These are phyloP conservation scores for Phycomyces nitens DNA, from an alignment of 192 early-diverging fungal species.

Conservation along the genomic window DNA sequence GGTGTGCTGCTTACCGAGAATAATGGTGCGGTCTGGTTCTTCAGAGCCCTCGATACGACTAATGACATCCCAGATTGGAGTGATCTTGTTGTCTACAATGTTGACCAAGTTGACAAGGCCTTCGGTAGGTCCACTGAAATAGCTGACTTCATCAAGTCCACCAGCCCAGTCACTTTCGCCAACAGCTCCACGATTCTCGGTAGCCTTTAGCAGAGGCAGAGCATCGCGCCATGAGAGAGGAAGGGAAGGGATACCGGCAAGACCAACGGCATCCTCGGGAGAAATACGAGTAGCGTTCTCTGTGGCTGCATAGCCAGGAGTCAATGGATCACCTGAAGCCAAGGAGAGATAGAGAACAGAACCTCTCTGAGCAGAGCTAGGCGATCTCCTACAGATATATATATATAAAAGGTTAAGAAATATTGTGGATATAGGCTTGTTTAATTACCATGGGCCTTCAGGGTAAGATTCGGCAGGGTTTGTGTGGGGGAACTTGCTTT, in stretches of 20 bases:
- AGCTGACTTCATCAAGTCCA: slow-evolving; percentile 49
- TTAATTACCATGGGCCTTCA: slow-evolving; percentile 33
- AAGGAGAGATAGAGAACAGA: slow-evolving; percentile 48
- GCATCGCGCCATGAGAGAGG: slow-evolving; percentile 63
- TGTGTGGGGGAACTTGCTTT: slow-evolving; percentile 7
- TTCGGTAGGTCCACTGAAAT: slow-evolving; percentile 59
- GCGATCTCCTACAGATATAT: slow-evolving; percentile 48
- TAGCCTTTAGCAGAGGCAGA: slow-evolving; percentile 53
- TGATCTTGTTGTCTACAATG: slow-evolving; percentile 47
- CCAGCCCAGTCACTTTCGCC: slow-evolving; percentile 45
- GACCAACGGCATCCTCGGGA: slow-evolving; percentile 29
- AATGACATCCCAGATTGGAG: slow-evolving; percentile 64
- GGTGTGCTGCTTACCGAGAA: slow-evolving; percentile 34
- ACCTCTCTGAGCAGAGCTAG: slow-evolving; percentile 58
- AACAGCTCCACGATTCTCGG: slow-evolving; percentile 43
- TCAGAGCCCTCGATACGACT: slow-evolving; percentile 56
- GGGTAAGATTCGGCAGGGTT: slow-evolving; percentile 30
- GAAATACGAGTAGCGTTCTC: slow-evolving; percentile 49
- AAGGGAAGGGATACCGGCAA: slow-evolving; percentile 61
- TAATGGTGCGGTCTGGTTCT: slow-evolving; percentile 52
- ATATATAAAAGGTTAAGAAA: too few species aligned
- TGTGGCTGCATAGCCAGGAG: slow-evolving; percentile 55
- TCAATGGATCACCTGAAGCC: slow-evolving; percentile 61
- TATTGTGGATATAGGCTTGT: too few species aligned
- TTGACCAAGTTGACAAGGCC: slow-evolving; percentile 52